Evolutionary conservation across 768 basidiomycete genomes (phyloP).

Genomic region (Exidia glandulosa): DNA sequence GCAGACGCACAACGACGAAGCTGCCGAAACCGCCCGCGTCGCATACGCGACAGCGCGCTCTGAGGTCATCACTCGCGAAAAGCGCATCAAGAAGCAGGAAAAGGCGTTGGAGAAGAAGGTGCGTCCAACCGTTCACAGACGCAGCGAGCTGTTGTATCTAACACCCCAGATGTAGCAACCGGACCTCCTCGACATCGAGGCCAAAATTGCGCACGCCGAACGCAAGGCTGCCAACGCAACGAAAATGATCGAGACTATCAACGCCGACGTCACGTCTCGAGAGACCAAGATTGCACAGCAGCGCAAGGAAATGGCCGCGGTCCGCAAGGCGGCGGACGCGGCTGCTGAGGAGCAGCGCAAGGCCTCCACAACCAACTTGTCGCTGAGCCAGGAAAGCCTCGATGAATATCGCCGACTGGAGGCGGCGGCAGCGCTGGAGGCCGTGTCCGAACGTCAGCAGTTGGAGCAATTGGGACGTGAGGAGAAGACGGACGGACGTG

Average conservation of each 20-base stretch:
- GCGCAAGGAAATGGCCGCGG: slow-evolving; percentile 52
- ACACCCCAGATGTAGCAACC: slow-evolving; percentile 64
- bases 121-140: slow-evolving; percentile 8
- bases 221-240: slow-evolving; percentile 67
- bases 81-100: slow-evolving; percentile 81
- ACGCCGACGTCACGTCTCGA: slow-evolving; percentile 45
- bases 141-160: neutral
- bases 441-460: slow-evolving; percentile 78
- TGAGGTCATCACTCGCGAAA: slow-evolving; percentile 72
- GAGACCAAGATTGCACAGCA: slow-evolving; percentile 42
- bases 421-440: slow-evolving; percentile 63
- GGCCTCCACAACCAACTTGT: slow-evolving; percentile 61
- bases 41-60: slow-evolving; percentile 72
- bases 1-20: slow-evolving; percentile 59
- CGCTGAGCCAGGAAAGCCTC: slow-evolving; percentile 72
- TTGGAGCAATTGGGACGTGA: slow-evolving; percentile 74
- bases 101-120: slow-evolving; percentile 81
- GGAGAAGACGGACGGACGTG: slow-evolving; percentile 60
- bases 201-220: slow-evolving; percentile 77
- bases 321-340: slow-evolving; percentile 57
- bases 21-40: slow-evolving; percentile 62
- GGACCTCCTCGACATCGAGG: slow-evolving; percentile 70
- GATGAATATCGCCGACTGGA: slow-evolving; percentile 86
- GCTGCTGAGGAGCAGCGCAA: slow-evolving; percentile 71
- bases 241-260: slow-evolving; percentile 50